Base-by-base conservation (phyloP, 148 eudicot species). In the Drosera capensis region DNA sequence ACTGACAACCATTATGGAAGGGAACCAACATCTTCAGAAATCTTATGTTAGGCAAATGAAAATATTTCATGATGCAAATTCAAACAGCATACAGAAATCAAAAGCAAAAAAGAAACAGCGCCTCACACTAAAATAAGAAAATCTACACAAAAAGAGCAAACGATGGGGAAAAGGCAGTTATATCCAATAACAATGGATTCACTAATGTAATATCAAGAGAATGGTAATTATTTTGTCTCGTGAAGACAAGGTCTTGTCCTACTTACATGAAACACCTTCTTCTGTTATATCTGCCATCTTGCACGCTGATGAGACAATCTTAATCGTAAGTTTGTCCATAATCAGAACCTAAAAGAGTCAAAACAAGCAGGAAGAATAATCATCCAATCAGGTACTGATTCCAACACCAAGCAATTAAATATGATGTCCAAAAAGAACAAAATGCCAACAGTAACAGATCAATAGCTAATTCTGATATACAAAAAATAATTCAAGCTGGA, bases 251-350 rank as follows among this genome's bases (percentile, higher is more conserved):
- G 70, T 53, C 58, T 66, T 58, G 57, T 47, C n/a, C 41, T 49
- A 55, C 94, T 88, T 61, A 88, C 96, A 71, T 74, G 96, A 80
- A 59, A 88, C 83, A 74, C 86, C 96, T 68, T 82, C 90, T 39
- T 80, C 83, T 14, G 94, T 88, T 52, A 88, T 83, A 67, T 88
- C 96, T 51, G 83, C 94, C 94, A 83, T 83, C 74, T 88, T 88
- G 86, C 94, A 88, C 16, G 96, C 70, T 53, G 51, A 64, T 7
- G 96, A 83, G 86, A 88, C 77, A 57, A 88, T 69, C 73, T 80
- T 88, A 23, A 72, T 72, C 20, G 96, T 88, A 45, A 80, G 59
- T 68, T 69, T 83, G 69, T 88, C 96, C 94, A 88, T 80, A 71
- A 88, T 79, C 60, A 88, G 94, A 56, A 88, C 96, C 96, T 88